These are phyloP conservation scores for Candida smagusa DNA, from an alignment of 1,139 yeast genomes.

Conservation along the genomic window DNA sequence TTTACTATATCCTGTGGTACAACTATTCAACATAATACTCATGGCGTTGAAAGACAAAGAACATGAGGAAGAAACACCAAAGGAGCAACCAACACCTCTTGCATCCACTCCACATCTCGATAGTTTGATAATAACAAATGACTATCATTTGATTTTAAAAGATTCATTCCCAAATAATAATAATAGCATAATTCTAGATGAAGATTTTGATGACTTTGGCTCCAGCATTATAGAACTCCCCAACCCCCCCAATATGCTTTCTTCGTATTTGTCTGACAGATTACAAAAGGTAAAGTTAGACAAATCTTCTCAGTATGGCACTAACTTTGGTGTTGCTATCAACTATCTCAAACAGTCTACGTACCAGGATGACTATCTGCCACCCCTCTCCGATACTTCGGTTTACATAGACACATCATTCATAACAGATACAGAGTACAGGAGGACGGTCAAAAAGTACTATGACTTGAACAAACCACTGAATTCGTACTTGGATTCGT, in stretches of 20 bases:
- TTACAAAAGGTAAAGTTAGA: slow-evolving; percentile 2
- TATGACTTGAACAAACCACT: slow-evolving; percentile 8
- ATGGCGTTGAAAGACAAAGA: neutral
- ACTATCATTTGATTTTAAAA: slow-evolving; percentile 11
- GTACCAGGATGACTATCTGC: slow-evolving; percentile 12
- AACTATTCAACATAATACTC: slow-evolving; percentile 2
- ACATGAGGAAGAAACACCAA: neutral
- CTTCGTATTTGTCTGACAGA: slow-evolving; percentile 5
- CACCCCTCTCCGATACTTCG: neutral
- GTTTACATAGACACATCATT: neutral
- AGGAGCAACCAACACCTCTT: neutral
- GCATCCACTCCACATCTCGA: neutral
- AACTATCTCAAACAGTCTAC: slow-evolving; percentile 9
- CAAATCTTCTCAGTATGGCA: slow-evolving; percentile 11
- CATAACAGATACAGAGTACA: slow-evolving; percentile 7
- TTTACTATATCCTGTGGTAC: slow-evolving; percentile 2
- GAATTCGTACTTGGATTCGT: slow-evolving; percentile 12
- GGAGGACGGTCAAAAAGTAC: slow-evolving; percentile 9
- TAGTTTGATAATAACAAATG: slow-evolving; percentile 9
- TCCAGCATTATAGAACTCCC: slow-evolving; percentile 5
- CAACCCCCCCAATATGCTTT: slow-evolving; percentile 7
- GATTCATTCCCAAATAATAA: neutral
- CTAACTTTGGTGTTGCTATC: slow-evolving; percentile 10
- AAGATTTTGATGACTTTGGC: slow-evolving; percentile 4
- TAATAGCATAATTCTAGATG: slow-evolving; percentile 12